Evolutionary conservation across 1,284 basidiomycete genomes (phyloP).

Genomic region (Coniferiporia sulphurascens): DNA sequence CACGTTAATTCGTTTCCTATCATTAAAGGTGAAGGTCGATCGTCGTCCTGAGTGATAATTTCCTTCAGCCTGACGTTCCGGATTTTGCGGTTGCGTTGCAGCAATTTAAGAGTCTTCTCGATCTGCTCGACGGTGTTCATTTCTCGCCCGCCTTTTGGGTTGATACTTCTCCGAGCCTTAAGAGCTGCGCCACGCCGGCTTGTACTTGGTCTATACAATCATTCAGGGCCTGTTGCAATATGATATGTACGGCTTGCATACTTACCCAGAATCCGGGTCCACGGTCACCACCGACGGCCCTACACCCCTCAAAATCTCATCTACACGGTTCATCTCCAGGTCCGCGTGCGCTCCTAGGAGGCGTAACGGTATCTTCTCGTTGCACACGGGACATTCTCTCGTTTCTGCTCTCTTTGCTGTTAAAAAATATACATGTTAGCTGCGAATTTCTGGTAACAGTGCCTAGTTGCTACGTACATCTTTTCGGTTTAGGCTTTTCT

Average conservation of each 20-base stretch:
- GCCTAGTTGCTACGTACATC: conserved; percentile 10
- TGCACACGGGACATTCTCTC: conserved; percentile 64
- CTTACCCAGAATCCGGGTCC: conserved; percentile 32
- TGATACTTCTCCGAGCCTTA: conserved; percentile 55
- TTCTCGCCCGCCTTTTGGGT: conserved; percentile 27
- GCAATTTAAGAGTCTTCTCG: conserved; percentile 47
- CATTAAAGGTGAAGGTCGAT: conserved; percentile 28
- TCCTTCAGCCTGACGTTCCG: conserved; percentile 60
- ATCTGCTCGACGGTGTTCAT: conserved; percentile 37
- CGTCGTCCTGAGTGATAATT: conserved; percentile 50
- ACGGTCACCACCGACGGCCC: conserved; percentile 45
- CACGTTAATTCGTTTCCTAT: conserved; percentile 44
- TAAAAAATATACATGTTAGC: not conserved
- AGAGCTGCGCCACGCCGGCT: conserved; percentile 56
- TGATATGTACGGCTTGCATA: conserved; percentile 1
- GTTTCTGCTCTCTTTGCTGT: conserved; percentile 69
- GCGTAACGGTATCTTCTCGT: conserved; percentile 63
- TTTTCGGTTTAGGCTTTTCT: conserved; percentile 14
- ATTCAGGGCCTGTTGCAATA: conserved; percentile 22
- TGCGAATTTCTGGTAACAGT: too few species aligned
- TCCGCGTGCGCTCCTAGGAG: conserved; percentile 56
- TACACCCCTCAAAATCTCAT: conserved; percentile 57
- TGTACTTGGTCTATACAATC: conserved; percentile 32
- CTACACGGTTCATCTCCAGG: conserved; percentile 61
- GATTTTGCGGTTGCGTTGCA: conserved; percentile 61